Percentiles rank a stretch among this genome's conserved stretches.
phyloP scores from a whole-genome alignment of 441 rosid genomes.

The Melastoma candidum region DNA sequence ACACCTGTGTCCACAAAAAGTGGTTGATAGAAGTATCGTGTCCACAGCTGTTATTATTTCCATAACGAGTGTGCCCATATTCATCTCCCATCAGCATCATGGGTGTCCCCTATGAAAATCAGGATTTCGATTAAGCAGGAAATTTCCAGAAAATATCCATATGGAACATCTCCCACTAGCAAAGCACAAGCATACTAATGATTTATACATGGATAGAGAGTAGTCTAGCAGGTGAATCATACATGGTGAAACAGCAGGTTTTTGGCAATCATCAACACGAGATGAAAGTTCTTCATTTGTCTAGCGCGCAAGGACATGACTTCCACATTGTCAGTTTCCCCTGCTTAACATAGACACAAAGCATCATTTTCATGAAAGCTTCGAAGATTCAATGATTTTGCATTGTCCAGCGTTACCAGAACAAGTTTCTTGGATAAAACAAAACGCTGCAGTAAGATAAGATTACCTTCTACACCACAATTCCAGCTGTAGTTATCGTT shows the following conservation, averaged over 20 bases:
- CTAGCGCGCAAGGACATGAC: conserved; percentile 61
- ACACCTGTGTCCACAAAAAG: conserved; percentile 74
- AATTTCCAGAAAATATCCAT: background rate
- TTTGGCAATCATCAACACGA: conserved; percentile 54
- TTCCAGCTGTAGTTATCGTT: conserved; percentile 94
- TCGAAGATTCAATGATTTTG: too few relatives aligned
- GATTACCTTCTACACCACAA: conserved; percentile 84
- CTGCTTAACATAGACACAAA: conserved; percentile 20
- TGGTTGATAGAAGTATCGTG: conserved; percentile 78
- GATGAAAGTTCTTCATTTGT: conserved; percentile 91
- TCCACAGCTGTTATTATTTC: conserved; percentile 95
- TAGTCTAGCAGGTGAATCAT: too few relatives aligned
- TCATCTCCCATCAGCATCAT: conserved; percentile 99
- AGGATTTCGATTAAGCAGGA: conserved; percentile 13
- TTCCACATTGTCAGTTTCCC: conserved; percentile 45
- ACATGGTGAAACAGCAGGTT: too few relatives aligned
- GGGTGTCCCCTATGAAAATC: conserved; percentile 54
- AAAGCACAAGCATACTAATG: background rate
- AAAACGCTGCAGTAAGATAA: too few relatives aligned
- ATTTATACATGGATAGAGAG: too few relatives aligned
- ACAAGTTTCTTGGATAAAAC: background rate
- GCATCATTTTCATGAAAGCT: too few relatives aligned
- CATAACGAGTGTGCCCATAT: conserved; percentile 81
- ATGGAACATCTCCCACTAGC: background rate
- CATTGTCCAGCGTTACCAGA: too few relatives aligned